Percentiles rank a stretch among this genome's conserved stretches.
These are phyloP conservation scores for Aleurites moluccanus DNA, from an alignment of 441 rosid genomes.

Conservation along the genomic window DNA sequence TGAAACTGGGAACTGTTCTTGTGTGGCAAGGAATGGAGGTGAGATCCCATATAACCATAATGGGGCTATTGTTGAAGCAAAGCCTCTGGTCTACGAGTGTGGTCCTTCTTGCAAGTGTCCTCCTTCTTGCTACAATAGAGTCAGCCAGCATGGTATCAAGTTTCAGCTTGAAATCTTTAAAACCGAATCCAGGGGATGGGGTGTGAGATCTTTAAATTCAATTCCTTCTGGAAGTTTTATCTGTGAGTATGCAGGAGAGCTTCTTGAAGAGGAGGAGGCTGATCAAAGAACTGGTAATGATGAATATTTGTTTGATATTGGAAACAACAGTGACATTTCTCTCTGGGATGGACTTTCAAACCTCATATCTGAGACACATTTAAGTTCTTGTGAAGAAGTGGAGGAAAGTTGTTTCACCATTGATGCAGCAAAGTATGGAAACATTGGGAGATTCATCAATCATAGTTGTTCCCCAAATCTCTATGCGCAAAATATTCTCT, in stretches of 20 bases:
- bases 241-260: constrained; percentile 85
- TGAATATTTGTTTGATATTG: constrained; percentile 85
- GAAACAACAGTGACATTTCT: constrained; percentile 45
- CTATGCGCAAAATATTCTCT: constrained; percentile 83
- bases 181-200: constrained; percentile 88
- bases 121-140: constrained; percentile 72
- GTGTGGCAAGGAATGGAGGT: constrained; percentile 68
- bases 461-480: constrained; percentile 94
- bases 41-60: constrained; percentile 75
- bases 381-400: constrained; percentile 35
- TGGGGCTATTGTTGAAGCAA: constrained; percentile 69
- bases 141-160: constrained; percentile 70
- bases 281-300: constrained; percentile 66
- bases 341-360: constrained; percentile 50
- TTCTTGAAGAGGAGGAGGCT: constrained; percentile 79
- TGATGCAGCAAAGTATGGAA: constrained; percentile 74
- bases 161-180: constrained; percentile 83
- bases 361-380: constrained; percentile 36
- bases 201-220: constrained; percentile 77
- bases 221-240: constrained; percentile 86
- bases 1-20: constrained; percentile 51
- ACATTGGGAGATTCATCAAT: constrained; percentile 85
- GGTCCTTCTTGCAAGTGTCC: constrained; percentile 84
- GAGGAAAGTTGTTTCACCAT: constrained; percentile 66
- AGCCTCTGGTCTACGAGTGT: constrained; percentile 74